Base-by-base conservation (phyloP, 1,284 basidiomycete genomes). In the Pseudozyma sp. region DNA sequence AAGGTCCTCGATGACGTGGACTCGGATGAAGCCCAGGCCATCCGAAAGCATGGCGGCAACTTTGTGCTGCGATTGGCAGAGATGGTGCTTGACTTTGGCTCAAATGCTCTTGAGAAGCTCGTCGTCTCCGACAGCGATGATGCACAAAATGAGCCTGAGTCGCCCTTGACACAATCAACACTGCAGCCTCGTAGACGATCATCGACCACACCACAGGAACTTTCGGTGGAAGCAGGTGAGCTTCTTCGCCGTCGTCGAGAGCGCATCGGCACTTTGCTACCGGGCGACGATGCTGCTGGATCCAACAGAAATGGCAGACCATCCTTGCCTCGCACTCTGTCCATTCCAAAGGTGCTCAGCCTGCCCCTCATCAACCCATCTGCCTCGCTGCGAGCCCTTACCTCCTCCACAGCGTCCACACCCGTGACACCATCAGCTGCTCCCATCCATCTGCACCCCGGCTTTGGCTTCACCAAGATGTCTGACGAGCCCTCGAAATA, bases 11-110 rank as follows among this genome's bases (percentile, higher is more conserved):
- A 59, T 16, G 67, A 70, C 42, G 16, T 35, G 14, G 67, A 75
- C 45, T 67, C 68, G 44, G 73, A 76, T 19, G 64, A 68, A 31
- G 64, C 60, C 1, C 53, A 68, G 36, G 58, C 60, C 60, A 76
- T 71, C 44, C 68, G 57, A 42, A 59, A 45, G 14, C 52, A 71
- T 39, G 60, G 64, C 19, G 55, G 61, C 53, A 70, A 48, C 61
- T 67, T 67, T 56, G 64, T 76, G 19, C 43, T 71, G 8, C 68
- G 73, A 18, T 18, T 76, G 34, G 73, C 73, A 18, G 68, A 71
- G 50, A 66, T 66, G 48, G 40, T 70, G 31, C 69, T 76, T 35
- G 68, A 76, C 43, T 69, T 76, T 42, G 69, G 73, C 34, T 71
- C 68, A 2, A 54, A 52, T 36, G 61, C 73, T 4, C 61, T 76